phyloP scores from a whole-genome alignment of 202 grass and related monocot species.

The Bolboschoenoplectus hybrid region DNA sequence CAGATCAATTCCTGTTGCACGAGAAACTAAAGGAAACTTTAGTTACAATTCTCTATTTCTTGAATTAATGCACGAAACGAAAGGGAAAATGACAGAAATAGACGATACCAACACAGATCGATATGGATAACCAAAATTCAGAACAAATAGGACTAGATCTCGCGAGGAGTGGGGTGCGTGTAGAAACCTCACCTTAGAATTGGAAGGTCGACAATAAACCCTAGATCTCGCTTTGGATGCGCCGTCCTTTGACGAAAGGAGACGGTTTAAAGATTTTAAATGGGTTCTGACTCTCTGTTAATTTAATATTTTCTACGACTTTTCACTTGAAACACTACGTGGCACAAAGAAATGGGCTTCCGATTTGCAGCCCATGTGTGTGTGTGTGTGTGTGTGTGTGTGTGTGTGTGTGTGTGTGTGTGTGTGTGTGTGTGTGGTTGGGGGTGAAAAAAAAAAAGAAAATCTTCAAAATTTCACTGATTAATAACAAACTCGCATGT shows the following conservation, averaged over 20 bases:
- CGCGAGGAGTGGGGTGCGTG: neutral
- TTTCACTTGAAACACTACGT: neutral
- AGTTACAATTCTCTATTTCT: no score
- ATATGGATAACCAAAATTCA: no score
- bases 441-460: no score
- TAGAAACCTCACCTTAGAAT: neutral
- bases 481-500: no score
- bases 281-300: neutral
- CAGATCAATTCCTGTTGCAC: neutral
- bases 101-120: conserved; percentile 13
- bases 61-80: neutral
- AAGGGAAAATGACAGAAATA: neutral
- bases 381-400: no score
- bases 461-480: no score
- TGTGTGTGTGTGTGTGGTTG: no score
- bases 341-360: neutral
- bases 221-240: conserved; percentile 23
- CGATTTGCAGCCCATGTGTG: neutral
- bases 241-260: conserved; percentile 4
- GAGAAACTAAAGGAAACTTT: neutral
- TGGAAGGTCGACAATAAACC: conserved; percentile 22
- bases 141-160: neutral
- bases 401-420: no score
- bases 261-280: neutral
- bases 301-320: conserved; percentile 16